Evolutionary conservation across 2,329 filamentous ascomycete species (phyloP).

Genomic region (Ophiostoma ips): DNA sequence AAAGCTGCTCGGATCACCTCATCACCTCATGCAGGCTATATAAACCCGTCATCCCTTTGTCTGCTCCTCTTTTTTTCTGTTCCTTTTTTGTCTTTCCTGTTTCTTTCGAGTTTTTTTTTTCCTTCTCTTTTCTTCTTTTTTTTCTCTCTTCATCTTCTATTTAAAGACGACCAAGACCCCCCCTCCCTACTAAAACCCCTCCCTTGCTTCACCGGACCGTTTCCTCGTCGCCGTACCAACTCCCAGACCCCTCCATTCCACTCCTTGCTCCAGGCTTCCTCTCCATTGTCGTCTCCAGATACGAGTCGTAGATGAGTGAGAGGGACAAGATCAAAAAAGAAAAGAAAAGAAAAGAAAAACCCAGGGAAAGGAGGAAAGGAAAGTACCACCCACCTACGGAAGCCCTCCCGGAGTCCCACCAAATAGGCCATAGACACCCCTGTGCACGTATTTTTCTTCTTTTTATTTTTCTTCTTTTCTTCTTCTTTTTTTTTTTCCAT

Average conservation of each 20-base stretch:
- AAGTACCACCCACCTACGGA: too few species aligned
- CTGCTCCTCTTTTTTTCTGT: neutral
- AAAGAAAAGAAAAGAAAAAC: too few species aligned
- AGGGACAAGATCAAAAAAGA: too few species aligned
- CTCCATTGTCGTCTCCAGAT: neutral
- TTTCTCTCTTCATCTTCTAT: neutral
- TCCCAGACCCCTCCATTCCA: conserved; percentile 3
- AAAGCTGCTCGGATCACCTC: too few species aligned
- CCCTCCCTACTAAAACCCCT: too few species aligned
- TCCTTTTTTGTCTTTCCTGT: conserved; percentile 3
- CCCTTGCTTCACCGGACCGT: neutral
- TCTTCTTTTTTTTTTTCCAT: neutral
- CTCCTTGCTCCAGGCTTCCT: neutral
- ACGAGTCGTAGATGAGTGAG: too few species aligned
- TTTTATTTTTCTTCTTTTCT: neutral
- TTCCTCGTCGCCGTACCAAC: neutral
- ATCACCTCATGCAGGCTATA: too few species aligned
- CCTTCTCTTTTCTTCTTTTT: neutral
- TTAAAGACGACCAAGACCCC: too few species aligned
- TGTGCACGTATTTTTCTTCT: neutral
- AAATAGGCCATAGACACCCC: neutral
- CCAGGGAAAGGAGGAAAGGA: too few species aligned
- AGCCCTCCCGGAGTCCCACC: neutral
- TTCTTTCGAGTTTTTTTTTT: neutral
- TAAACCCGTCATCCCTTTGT: too few species aligned